Evolutionary conservation across 1,284 basidiomycete species (phyloP).

Genomic region (Naganishia sp.): DNA sequence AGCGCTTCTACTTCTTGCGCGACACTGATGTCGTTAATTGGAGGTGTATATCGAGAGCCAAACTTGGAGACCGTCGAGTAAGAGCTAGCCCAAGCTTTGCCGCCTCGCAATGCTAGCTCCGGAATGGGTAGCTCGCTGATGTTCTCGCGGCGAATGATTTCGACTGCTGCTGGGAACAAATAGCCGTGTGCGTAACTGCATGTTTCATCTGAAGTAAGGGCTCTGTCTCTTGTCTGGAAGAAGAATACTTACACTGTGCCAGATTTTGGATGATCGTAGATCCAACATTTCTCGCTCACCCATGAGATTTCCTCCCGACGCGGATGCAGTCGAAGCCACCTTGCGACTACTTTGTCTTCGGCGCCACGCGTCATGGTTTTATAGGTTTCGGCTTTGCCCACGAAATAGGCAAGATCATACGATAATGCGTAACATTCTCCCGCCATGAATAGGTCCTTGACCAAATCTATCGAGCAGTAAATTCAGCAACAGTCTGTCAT

Average conservation of each 20-base stretch:
- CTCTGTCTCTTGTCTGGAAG: constrained; percentile 1
- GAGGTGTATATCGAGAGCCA: constrained; percentile 73
- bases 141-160: constrained; percentile 61
- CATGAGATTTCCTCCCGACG: constrained; percentile 76
- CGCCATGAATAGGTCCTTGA: constrained; percentile 93
- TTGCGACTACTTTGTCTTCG: constrained; percentile 90
- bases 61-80: constrained; percentile 86
- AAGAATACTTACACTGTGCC: constrained; percentile 72
- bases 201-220: not conserved
- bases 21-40: constrained; percentile 66
- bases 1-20: constrained; percentile 79
- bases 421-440: constrained; percentile 93
- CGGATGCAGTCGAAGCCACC: constrained; percentile 91
- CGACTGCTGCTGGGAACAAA: constrained; percentile 88
- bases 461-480: constrained; percentile 62
- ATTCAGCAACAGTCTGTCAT: not conserved
- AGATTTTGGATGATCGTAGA: constrained; percentile 94
- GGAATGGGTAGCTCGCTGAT: constrained; percentile 38
- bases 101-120: constrained; percentile 37
- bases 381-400: constrained; percentile 71
- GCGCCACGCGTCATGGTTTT: constrained; percentile 73
- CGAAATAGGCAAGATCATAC: constrained; percentile 85
- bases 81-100: constrained; percentile 55
- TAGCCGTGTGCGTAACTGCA: constrained; percentile 88
- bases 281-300: constrained; percentile 92